Evolutionary conservation across 2,329 filamentous ascomycete genomes (phyloP).

Genomic region (Periglandula ipomoeae): DNA sequence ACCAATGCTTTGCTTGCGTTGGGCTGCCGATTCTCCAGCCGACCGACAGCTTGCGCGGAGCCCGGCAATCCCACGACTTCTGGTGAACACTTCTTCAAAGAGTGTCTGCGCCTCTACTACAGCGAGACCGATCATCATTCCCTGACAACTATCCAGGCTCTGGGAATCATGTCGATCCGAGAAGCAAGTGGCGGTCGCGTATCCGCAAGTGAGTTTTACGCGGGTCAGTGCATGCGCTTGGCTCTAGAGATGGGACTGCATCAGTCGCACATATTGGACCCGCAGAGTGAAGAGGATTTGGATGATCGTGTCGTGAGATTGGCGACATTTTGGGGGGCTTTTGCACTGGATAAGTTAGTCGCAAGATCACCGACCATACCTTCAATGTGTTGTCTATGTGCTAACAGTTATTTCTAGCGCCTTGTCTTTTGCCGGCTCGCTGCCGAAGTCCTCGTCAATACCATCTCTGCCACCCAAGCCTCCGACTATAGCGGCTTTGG

Average conservation of each 20-base stretch:
- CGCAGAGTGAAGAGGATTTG: slow-evolving; percentile 30
- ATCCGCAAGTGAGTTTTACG: slow-evolving; percentile 61
- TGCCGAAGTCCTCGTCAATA: slow-evolving; percentile 49
- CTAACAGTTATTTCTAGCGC: slow-evolving; percentile 32
- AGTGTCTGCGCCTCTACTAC: slow-evolving; percentile 51
- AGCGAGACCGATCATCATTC: slow-evolving; percentile 47
- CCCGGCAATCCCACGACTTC: slow-evolving; percentile 52
- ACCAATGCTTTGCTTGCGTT: slow-evolving; percentile 56
- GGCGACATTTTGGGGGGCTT: slow-evolving; percentile 53
- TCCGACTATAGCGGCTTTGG: slow-evolving; percentile 48
- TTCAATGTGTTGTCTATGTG: neutral
- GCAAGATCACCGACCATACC: neutral
- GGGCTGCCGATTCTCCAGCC: slow-evolving; percentile 58
- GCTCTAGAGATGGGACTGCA: slow-evolving; percentile 64
- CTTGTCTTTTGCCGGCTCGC: slow-evolving; percentile 51
- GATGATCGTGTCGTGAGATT: slow-evolving; percentile 47
- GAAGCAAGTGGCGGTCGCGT: slow-evolving; percentile 64
- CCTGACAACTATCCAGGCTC: slow-evolving; percentile 61
- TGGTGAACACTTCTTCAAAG: slow-evolving; percentile 65
- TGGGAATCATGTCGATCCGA: slow-evolving; percentile 65
- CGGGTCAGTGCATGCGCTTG: slow-evolving; percentile 60
- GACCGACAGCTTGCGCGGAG: slow-evolving; percentile 50
- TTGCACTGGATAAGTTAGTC: slow-evolving; percentile 52
- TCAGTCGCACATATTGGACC: slow-evolving; percentile 28
- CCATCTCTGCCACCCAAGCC: slow-evolving; percentile 47